These are phyloP conservation scores for Pseudogymnoascus sp. DNA, from an alignment of 2,329 filamentous ascomycete species.

Conservation along the genomic window DNA sequence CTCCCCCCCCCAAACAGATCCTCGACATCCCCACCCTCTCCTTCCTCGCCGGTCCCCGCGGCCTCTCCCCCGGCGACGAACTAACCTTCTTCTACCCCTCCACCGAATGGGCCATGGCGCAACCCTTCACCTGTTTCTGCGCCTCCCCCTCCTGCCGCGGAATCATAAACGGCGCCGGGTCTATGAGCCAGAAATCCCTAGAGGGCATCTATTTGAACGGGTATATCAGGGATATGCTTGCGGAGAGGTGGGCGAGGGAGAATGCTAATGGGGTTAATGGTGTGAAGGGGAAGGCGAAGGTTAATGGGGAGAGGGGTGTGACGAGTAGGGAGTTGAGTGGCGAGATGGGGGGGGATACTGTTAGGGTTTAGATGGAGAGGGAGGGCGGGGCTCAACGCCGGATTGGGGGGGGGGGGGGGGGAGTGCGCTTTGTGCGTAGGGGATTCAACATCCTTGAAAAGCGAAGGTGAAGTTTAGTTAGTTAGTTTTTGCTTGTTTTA, in stretches of 20 bases:
- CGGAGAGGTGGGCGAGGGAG: constrained; percentile 28
- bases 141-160: constrained; percentile 49
- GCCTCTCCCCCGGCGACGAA: constrained; percentile 48
- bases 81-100: constrained; percentile 69
- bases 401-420: not conserved
- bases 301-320: constrained; percentile 28
- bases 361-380: not conserved
- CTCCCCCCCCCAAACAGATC: constrained; percentile 35
- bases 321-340: constrained; percentile 49
- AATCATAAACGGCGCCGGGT: constrained; percentile 53
- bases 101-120: constrained; percentile 67
- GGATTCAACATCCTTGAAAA: not conserved
- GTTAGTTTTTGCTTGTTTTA: not conserved
- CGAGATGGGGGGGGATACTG: constrained; percentile 56
- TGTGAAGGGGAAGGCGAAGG: not conserved
- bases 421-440: too few relatives aligned
- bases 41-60: constrained; percentile 50
- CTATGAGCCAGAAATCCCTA: constrained; percentile 48
- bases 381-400: not conserved
- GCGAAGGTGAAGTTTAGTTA: not conserved
- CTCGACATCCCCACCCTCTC: constrained; percentile 51
- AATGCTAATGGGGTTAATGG: constrained; percentile 24
- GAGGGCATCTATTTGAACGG: constrained; percentile 53
- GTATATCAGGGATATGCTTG: constrained; percentile 50
- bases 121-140: constrained; percentile 56